Base-by-base conservation (phyloP, 2,329 filamentous ascomycete genomes). In the Phialophora chinensis region DNA sequence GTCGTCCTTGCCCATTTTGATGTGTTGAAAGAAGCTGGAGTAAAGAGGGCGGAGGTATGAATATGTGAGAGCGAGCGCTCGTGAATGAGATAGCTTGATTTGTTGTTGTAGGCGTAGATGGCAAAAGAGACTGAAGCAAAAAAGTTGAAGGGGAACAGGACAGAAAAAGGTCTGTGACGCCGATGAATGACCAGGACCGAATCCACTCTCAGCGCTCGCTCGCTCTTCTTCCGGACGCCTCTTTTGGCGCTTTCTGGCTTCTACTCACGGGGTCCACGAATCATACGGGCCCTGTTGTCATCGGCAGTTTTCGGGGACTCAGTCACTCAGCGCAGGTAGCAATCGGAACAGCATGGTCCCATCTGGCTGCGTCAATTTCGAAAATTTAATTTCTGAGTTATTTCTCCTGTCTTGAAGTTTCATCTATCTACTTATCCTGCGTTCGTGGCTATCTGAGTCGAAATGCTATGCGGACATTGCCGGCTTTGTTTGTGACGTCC, bases 1-100 rank as follows among this genome's bases (percentile, higher is more conserved):
- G 25, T 72, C 71, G 69, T 71, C 65, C 66, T 73, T 73, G 70
- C 62, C 71, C 71, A 73, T 73, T 63, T 60, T 72, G 62, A 63
- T n/a, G 23, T 25, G 52, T 31, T 14, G 57, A 59, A 56, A 58
- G 58, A 59, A 31, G 27, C 27, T 56, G 27, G 54, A 53, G 42
- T 17, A 53, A 63, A 57, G 35, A 61, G 31, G 54, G 44, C 63
- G 68, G 49, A 31, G 58, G 54, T 64, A 63, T 61, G 53, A 63
- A 56, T 52, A 25, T 33, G 38, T 20, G 31, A 29, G 52, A 63
- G 31, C n/a, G 57, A 12, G 50, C 44, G 60, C 65, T 44, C n/a
- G 35, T 25, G 35, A 33, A 38, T 64, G 47, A 66, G n/a, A 50
- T 62, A 62, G 65, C 65, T 69, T 65, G 54, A 60, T 25, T 53